Evolutionary conservation across 2,329 filamentous ascomycete genomes (phyloP).

Genomic region (Venturia oleaginea): DNA sequence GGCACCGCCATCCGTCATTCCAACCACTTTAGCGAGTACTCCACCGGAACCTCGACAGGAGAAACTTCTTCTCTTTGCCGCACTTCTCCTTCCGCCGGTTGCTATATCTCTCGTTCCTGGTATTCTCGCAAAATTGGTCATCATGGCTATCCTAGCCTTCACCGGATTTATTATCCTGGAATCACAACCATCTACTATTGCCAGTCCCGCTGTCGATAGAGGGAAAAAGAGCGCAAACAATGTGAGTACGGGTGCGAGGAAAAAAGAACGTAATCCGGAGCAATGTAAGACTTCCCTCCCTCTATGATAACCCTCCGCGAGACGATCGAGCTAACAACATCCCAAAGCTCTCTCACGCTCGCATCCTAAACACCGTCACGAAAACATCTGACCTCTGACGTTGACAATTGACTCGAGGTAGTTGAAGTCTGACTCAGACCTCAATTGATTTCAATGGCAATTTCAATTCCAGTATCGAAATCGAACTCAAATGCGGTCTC

Average conservation of each 20-base stretch:
- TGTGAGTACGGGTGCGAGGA: not conserved
- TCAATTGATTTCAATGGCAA: too few relatives aligned
- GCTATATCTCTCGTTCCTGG: not conserved
- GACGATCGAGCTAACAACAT: not conserved
- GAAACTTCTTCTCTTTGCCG: not conserved
- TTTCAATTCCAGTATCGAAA: not conserved
- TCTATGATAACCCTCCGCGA: too few relatives aligned
- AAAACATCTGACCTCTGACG: not conserved
- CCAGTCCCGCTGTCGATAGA: too few relatives aligned
- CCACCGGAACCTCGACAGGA: not conserved
- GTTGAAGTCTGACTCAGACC: too few relatives aligned
- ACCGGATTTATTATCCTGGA: not conserved
- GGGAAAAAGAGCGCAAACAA: not conserved
- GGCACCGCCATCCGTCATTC: not conserved
- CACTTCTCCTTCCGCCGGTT: not conserved
- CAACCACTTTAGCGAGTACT: too few relatives aligned
- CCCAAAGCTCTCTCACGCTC: not conserved
- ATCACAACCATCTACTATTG: not conserved
- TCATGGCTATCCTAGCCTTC: conserved; percentile 4
- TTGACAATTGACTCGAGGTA: too few relatives aligned
- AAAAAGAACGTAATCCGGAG: not conserved
- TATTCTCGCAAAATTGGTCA: conserved; percentile 2
- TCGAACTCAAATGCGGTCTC: not conserved
- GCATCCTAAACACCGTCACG: not conserved
- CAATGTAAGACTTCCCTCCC: not conserved